These are phyloP conservation scores for Nakaseomyces delphensis DNA, from an alignment of 1,139 yeast genomes.

Conservation along the genomic window DNA sequence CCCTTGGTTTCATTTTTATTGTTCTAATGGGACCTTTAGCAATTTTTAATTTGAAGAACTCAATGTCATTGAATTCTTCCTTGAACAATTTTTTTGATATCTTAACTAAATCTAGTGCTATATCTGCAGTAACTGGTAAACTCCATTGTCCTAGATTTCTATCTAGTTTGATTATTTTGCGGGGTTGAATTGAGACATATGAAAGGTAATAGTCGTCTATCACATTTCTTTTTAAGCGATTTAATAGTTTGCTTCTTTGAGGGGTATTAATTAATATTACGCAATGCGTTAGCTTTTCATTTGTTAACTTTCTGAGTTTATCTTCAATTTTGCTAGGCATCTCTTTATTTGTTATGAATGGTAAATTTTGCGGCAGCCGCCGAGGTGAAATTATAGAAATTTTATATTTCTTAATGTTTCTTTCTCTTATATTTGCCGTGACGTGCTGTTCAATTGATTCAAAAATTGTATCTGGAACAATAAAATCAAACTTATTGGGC, in stretches of 20 bases:
- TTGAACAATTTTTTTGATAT: conserved; percentile 11
- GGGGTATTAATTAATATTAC: not conserved
- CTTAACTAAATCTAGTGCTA: not conserved
- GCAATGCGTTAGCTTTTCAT: not conserved
- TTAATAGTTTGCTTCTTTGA: not conserved
- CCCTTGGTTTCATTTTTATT: not conserved
- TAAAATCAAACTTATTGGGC: not conserved
- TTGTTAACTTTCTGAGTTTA: not conserved
- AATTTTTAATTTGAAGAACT: conserved; percentile 14
- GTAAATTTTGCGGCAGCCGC: not conserved
- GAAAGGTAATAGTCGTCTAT: not conserved
- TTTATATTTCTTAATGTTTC: not conserved
- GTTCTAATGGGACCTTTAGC: not conserved
- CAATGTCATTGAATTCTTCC: conserved; percentile 15
- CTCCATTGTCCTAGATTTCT: not conserved
- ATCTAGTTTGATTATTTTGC: not conserved
- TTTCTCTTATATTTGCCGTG: not conserved
- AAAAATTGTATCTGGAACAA: no score
- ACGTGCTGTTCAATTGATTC: no score
- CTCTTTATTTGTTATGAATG: not conserved
- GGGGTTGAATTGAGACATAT: not conserved
- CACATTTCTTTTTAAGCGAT: not conserved
- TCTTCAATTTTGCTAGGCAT: conserved; percentile 5
- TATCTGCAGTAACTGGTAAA: not conserved
- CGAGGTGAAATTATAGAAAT: not conserved